These are phyloP conservation scores for Xylaria venustula DNA, from an alignment of 495 filamentous ascomycete genomes.

Conservation along the genomic window DNA sequence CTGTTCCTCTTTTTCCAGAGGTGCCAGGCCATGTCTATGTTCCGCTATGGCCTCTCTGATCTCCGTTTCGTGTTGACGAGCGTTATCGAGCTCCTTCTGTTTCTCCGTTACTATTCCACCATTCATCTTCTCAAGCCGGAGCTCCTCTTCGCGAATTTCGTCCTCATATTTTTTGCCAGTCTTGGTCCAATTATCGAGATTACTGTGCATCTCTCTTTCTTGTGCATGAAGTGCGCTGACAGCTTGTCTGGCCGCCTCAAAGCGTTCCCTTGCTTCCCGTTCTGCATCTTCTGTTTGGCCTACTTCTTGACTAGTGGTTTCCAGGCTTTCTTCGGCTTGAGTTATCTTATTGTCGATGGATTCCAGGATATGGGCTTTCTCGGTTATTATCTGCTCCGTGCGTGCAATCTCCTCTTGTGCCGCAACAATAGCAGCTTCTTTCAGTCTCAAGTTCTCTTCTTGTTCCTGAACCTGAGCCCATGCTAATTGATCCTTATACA, in stretches of 20 bases:
- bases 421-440: slow-evolving; percentile 31
- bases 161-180: slow-evolving; percentile 36
- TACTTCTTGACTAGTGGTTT: slow-evolving; percentile 30
- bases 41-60: slow-evolving; percentile 37
- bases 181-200: slow-evolving; percentile 32
- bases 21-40: slow-evolving; percentile 27
- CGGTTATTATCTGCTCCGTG: slow-evolving; percentile 21
- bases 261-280: slow-evolving; percentile 35
- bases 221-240: slow-evolving; percentile 38
- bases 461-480: slow-evolving; percentile 66
- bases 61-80: slow-evolving; percentile 47
- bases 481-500: slow-evolving; percentile 59
- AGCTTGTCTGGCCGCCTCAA: slow-evolving; percentile 28
- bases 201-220: slow-evolving; percentile 45
- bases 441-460: slow-evolving; percentile 31
- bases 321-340: slow-evolving; percentile 23
- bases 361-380: slow-evolving; percentile 28
- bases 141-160: slow-evolving; percentile 42
- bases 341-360: slow-evolving; percentile 29
- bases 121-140: slow-evolving; percentile 52
- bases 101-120: slow-evolving; percentile 44
- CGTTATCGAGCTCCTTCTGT: slow-evolving; percentile 44
- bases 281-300: slow-evolving; percentile 37
- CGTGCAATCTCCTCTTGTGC: slow-evolving; percentile 29
- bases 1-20: slow-evolving; percentile 24